These are phyloP conservation scores for Ceriops decandra DNA, from an alignment of 345 rosid species.

Conservation along the genomic window DNA sequence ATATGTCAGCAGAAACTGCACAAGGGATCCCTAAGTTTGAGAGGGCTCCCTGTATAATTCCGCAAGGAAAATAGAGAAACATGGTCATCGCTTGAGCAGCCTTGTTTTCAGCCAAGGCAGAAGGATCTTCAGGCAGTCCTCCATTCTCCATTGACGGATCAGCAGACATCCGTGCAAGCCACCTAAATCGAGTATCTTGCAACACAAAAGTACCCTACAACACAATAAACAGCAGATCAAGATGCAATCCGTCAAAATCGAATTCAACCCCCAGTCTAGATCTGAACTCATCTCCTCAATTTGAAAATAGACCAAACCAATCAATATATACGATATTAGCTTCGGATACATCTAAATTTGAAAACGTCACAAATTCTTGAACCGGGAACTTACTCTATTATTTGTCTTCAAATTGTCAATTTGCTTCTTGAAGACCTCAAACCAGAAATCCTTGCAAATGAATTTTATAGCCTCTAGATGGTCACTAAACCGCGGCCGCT, in stretches of 20 bases:
- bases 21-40: constrained; percentile 97
- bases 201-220: constrained; percentile 94
- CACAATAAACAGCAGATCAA: constrained; percentile 6
- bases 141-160: constrained; percentile 53
- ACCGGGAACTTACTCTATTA: constrained; percentile 53
- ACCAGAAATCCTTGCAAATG: constrained; percentile 99
- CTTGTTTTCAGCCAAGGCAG: constrained; percentile 52
- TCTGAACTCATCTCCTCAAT: neutral
- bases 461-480: constrained; percentile 96
- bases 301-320: neutral
- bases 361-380: neutral
- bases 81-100: constrained; percentile 69
- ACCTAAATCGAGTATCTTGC: constrained; percentile 90
- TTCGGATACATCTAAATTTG: neutral
- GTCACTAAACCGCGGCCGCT: constrained; percentile 83
- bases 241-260: neutral
- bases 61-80: constrained; percentile 92
- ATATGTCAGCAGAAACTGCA: constrained; percentile 93
- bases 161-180: constrained; percentile 70
- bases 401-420: constrained; percentile 95
- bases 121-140: constrained; percentile 45
- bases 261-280: neutral
- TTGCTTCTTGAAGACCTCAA: constrained; percentile 94
- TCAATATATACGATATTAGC: neutral
- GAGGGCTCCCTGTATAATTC: constrained; percentile 93